Conservation (phyloP, 2,329 filamentous ascomycete species). For the Trichoderma atroviride region DNA sequence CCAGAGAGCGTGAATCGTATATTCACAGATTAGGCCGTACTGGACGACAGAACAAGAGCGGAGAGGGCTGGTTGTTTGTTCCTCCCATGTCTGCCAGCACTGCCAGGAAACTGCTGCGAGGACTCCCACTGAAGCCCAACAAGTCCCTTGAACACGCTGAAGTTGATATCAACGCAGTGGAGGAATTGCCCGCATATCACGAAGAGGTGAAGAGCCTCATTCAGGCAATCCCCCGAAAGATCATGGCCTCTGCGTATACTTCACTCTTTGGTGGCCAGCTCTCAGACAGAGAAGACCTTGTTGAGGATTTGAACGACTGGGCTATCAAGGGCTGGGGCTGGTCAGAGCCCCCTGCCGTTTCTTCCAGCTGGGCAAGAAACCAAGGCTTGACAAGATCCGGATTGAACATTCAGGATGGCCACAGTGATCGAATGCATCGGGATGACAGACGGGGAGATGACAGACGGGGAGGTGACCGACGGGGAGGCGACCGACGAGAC, state of each 20-base stretch:
- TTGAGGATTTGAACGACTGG: slow-evolving; percentile 59
- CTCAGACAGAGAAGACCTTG: slow-evolving; percentile 44
- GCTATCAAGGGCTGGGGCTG: slow-evolving; percentile 55
- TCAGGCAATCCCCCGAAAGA: slow-evolving; percentile 41
- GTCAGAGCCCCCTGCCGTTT: slow-evolving; percentile 49
- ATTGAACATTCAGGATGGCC: slow-evolving; percentile 41
- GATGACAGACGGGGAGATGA: slow-evolving; percentile 14
- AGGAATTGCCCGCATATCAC: slow-evolving; percentile 50
- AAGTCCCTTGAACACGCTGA: slow-evolving; percentile 53
- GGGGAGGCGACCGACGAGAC: slow-evolving; percentile 16
- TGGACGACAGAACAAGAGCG: slow-evolving; percentile 72
- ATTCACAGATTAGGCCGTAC: slow-evolving; percentile 79
- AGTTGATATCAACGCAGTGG: slow-evolving; percentile 56
- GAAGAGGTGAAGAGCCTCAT: slow-evolving; percentile 48
- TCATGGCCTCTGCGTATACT: slow-evolving; percentile 52
- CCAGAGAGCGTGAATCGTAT: slow-evolving; percentile 68
- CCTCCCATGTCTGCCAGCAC: slow-evolving; percentile 54
- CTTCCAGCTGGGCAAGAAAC: slow-evolving; percentile 34
- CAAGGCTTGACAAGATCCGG: slow-evolving; percentile 39
- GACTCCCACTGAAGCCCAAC: slow-evolving; percentile 63
- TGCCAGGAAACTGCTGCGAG: slow-evolving; percentile 55
- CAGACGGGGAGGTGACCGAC: slow-evolving; percentile 25
- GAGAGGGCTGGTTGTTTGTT: slow-evolving; percentile 70
- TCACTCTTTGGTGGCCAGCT: slow-evolving; percentile 58
- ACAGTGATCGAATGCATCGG: slow-evolving; percentile 10